Evolutionary conservation across 257 asterid genomes (phyloP).

Genomic region (Jaltomata sinuosa): DNA sequence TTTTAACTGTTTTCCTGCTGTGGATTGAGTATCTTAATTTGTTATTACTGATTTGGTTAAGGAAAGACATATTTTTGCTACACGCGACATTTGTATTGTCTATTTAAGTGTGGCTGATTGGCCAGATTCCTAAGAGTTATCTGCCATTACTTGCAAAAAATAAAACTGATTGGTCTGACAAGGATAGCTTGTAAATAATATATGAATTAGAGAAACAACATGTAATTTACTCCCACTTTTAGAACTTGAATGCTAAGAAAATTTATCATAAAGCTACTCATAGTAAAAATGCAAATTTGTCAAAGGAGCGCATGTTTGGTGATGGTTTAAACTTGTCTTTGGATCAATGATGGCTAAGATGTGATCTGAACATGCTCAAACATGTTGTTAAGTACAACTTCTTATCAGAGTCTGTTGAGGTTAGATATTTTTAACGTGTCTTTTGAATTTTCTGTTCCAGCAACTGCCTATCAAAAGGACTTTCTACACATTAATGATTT

Average conservation of each 20-base stretch:
- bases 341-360: not conserved
- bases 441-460: slow-evolving; percentile 26
- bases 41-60: not conserved
- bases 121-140: not conserved
- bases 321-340: not conserved
- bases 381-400: not conserved
- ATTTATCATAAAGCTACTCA: not conserved
- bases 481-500: slow-evolving; percentile 78
- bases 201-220: not conserved
- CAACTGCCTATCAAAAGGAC: slow-evolving; percentile 56
- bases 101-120: not conserved
- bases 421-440: not conserved
- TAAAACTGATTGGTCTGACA: not conserved
- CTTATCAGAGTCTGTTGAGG: not conserved
- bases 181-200: not conserved
- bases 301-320: not conserved
- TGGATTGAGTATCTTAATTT: not conserved
- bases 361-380: not conserved
- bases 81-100: not conserved
- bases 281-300: not conserved
- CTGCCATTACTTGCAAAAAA: not conserved
- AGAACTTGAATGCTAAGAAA: not conserved
- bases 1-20: not conserved
- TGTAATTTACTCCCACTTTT: not conserved
- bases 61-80: not conserved